Evolutionary conservation across 208 protist species (phyloP).

Genomic region (Wallacemonas collosoma): DNA sequence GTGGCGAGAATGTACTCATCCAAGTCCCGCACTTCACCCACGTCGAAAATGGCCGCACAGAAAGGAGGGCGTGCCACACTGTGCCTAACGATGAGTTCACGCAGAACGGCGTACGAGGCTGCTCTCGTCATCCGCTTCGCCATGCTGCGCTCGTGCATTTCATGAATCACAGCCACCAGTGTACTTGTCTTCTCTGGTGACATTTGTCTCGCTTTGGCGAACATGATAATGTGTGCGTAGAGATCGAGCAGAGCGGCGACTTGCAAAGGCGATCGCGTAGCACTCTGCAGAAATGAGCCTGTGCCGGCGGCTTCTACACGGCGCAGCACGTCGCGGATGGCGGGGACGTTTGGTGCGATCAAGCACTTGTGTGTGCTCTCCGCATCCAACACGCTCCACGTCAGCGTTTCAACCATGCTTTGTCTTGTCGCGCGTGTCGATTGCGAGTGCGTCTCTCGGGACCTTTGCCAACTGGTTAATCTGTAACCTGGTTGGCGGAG

Average conservation of each 20-base stretch:
- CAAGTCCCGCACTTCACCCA: constrained; percentile 82
- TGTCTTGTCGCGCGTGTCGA: background rate
- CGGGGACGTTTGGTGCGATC: constrained; percentile 39
- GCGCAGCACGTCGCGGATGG: constrained; percentile 49
- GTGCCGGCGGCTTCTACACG: constrained; percentile 26
- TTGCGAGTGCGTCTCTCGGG: no score
- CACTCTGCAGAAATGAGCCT: constrained; percentile 25
- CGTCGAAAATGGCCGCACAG: constrained; percentile 79
- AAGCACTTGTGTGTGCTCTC: constrained; percentile 63
- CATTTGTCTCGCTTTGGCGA: constrained; percentile 63
- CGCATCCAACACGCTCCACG: constrained; percentile 60
- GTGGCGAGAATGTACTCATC: constrained; percentile 86
- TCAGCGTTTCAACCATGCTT: constrained; percentile 35
- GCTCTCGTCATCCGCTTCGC: constrained; percentile 45
- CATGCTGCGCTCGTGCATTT: constrained; percentile 78
- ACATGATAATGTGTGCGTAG: constrained; percentile 81
- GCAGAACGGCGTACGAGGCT: constrained; percentile 72
- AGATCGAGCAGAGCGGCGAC: constrained; percentile 75
- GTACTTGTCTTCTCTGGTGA: constrained; percentile 83
- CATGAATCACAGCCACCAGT: constrained; percentile 68
- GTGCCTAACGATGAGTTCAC: constrained; percentile 76
- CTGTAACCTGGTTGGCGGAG: no score
- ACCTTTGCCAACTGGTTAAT: background rate
- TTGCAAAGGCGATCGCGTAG: constrained; percentile 27
- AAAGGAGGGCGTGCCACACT: constrained; percentile 90